Evolutionary conservation across 768 basidiomycete genomes (phyloP).

Genomic region (Boletus vermiculosoides): DNA sequence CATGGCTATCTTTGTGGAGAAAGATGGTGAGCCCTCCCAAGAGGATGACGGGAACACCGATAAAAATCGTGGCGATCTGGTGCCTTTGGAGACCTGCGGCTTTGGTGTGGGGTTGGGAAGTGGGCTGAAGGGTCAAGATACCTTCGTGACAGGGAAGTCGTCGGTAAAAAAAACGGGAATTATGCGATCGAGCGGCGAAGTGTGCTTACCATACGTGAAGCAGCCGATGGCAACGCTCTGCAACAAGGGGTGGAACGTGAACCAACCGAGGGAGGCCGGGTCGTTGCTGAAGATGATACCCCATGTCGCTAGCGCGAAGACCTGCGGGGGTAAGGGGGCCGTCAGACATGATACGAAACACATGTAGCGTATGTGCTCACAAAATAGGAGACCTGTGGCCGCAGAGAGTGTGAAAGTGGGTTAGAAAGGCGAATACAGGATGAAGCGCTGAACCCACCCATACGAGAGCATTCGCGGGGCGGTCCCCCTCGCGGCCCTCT

Average conservation of each 20-base stretch:
- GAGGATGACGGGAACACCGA: constrained; percentile 57
- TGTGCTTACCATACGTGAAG: constrained; percentile 58
- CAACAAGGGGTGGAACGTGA: constrained; percentile 63
- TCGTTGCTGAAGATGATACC: constrained; percentile 42
- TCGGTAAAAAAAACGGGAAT: background rate
- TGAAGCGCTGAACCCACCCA: constrained; percentile 34
- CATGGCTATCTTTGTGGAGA: constrained; percentile 55
- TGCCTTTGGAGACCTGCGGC: constrained; percentile 67
- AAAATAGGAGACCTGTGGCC: constrained; percentile 12
- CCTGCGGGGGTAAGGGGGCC: constrained; percentile 27
- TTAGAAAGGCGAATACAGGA: background rate
- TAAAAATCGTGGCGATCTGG: constrained; percentile 55
- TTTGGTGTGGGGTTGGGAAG: constrained; percentile 63
- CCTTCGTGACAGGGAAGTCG: constrained; percentile 39
- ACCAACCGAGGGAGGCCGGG: constrained; percentile 54
- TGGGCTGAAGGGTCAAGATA: constrained; percentile 74
- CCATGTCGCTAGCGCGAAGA: constrained; percentile 46
- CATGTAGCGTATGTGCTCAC: constrained; percentile 11
- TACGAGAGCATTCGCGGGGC: constrained; percentile 32
- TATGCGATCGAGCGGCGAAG: background rate
- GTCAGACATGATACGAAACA: constrained; percentile 2
- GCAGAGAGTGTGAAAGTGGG: background rate
- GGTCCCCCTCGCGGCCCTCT: constrained; percentile 42
- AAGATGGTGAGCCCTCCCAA: constrained; percentile 62
- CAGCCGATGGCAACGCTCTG: constrained; percentile 55